Base-by-base conservation (phyloP, 768 basidiomycete species). In the Suillus decipiens region DNA sequence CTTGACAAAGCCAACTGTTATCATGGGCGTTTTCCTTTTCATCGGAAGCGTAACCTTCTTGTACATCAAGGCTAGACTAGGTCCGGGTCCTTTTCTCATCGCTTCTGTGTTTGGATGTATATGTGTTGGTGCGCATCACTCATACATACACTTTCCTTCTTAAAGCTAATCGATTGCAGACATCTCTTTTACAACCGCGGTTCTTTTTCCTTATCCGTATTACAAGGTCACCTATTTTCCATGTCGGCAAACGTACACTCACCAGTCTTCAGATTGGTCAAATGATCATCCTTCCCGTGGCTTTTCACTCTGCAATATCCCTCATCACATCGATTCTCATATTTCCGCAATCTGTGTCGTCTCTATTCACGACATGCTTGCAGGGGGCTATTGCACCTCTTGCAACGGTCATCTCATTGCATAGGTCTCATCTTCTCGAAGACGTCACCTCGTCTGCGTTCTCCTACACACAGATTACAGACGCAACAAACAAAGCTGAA, bases 331-430 rank as follows among this genome's bases (percentile, higher is more conserved):
- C 87, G 2, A 71, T 86, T 5, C 12, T 83, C 37, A 73, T 92
- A 50, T 90, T 91, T 72, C 90, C 90, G 0, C 76, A 78, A 1
- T 84, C 89, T 1, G 78, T 89, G 47, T 87, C 89, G 0, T 76
- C 86, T 0, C 75, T 81, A 54, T 91, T 88, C 69, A 84, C 85
- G 2, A 76, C 70, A 19, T 77, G 81, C 8, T 74, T 90, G 1
- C 76, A 78, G 48, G 74, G 63, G 3, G 80, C 86, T 8, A 72
- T 90, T 14, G 64, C 73, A 5, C 86, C 87, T 0, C 75, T 90
- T 10, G 69, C 77, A 19, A 72, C 72, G 1, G 75, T 81, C 4
- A 77, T 87, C 39, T 72, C 74, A 8, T 71, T 81, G 10, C 88
- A 91, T 63, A 74, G 74, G 24, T 63, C 71, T 3, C 75, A 84